phyloP scores from a whole-genome alignment of 495 filamentous ascomycete species.

The Penicillium waksmanii region DNA sequence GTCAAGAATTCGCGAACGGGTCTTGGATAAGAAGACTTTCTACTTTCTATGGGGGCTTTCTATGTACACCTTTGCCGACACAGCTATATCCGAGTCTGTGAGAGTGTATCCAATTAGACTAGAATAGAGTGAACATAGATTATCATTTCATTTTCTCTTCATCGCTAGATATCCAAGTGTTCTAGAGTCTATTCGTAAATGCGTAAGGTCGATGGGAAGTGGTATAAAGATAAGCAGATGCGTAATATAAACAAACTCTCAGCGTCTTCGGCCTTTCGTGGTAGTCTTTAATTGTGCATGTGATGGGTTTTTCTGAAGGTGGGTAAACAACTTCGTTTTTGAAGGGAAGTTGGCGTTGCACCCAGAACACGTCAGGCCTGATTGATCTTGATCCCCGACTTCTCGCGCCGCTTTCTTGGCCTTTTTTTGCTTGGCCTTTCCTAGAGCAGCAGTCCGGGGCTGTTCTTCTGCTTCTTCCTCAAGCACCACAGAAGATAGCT shows the following conservation, averaged over 20 bases:
- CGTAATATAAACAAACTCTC: not conserved
- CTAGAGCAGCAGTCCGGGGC: conserved; percentile 53
- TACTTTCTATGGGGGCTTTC: not conserved
- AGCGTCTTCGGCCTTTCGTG: not conserved
- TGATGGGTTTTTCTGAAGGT: conserved; percentile 62
- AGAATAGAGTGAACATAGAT: no score
- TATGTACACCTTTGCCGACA: no score
- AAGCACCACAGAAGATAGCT: conserved; percentile 27
- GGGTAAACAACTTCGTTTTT: conserved; percentile 72
- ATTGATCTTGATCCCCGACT: conserved; percentile 52
- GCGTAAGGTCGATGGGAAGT: not conserved
- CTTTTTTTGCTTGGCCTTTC: conserved; percentile 87
- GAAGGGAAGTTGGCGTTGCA: conserved; percentile 68
- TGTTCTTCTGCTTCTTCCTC: conserved; percentile 28
- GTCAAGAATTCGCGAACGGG: conserved; percentile 86
- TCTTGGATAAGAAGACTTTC: conserved; percentile 60
- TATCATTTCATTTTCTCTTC: no score
- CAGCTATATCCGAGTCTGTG: no score
- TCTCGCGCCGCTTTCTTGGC: conserved; percentile 65
- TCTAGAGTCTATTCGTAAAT: no score
- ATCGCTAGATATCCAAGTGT: no score
- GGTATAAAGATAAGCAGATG: not conserved
- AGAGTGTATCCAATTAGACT: no score
- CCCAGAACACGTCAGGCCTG: conserved; percentile 56
- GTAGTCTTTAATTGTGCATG: conserved; percentile 57